Evolutionary conservation across 2,329 filamentous ascomycete species (phyloP), one percentile per base, ranked within the genome.

Genomic region (Coniochaeta sp.): DNA sequence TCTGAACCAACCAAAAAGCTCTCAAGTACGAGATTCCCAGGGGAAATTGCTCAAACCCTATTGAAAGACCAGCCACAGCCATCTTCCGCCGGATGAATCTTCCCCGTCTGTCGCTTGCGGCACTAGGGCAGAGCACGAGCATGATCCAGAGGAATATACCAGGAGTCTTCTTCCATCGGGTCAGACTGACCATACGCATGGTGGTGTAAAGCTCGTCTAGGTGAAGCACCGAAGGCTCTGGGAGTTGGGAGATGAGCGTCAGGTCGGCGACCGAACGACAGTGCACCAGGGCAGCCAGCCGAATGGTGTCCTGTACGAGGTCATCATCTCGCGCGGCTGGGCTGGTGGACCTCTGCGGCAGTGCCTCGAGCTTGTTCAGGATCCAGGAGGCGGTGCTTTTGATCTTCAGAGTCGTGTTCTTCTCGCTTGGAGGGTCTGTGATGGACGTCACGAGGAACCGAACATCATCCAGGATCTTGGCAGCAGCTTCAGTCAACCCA

Each of bases 131-230:
- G 6, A 66, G 66, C 19, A 69, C 64, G 33, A 71, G 57, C 59
- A 72, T 62, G 33, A 72, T 60, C 69, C 69, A 72, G 24, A 71
- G 61, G 57, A 71, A 72, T 1, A 71, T 65, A 2, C 70, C 71
- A 0, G 70, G 71, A 2, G 68, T 67, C 19, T 59, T 56, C 59
- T 71, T 72, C 71, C 71, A 73, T 3, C 63, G 58, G 17, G 62
- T 64, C 5, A 72, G 58, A 9, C 64, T 65, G 6, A 72, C 66
- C 9, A 58, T 59, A 60, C 65, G 66, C 61, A 72, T 67, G 1
- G 60, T 64, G 22, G 57, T 54, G 61, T 67, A 72, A 8, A 72
- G 64, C 28, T 62, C 57, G 8, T 62, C 61, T 0, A 69, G 61
- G 8, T 64, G 36, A 22, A 38, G n/a, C 3, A 36, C 22, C 22